Evolutionary conservation across 192 early-diverging fungal genomes (phyloP), one percentile per base, ranked within the genome.

Genomic region (Gaertneriomyces semiglobifer): DNA sequence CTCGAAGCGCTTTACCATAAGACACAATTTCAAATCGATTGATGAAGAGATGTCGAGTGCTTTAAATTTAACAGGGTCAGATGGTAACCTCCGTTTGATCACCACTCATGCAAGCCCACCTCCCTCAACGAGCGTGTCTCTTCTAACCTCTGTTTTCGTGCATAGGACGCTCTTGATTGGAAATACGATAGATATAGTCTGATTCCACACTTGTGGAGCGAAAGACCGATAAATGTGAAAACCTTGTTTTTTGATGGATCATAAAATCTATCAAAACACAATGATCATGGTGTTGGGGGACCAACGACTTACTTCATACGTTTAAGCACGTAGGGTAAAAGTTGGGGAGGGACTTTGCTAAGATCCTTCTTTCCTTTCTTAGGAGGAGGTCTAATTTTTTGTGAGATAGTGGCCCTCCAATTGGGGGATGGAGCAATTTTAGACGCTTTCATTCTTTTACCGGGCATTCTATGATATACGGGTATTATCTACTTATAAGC

Each of bases 361-460:
- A 50, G 18, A 50, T 50, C 48, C 3, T n/a, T 50, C 48, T n/a
- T n/a, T 50, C 48, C 48, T 50, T 50, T 50, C 48, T 18, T 50
- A n/a, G 11, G 48, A 12, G 48, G 1, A 12, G 11, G 11, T 18
- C 48, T 50, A 2, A 50, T 18, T n/a, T n/a, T 18, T 1, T 0
- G 48, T 3, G 48, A 0, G 25, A 33, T 33, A 0, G 25, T 33
- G 2, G 1, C 2, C 0, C 25, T 0, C 25, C 25, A 33, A 33
- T 33, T 2, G 2, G 25, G 1, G 11, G 48, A 0, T 50, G 48
- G 48, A n/a, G 48, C 12, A 2, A 2, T 18, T 50, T n/a, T n/a
- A 50, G 12, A 0, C 1, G 18, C 12, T n/a, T 50, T 50, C 48
- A 50, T 50, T 50, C 48, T 50, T 50, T 18, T 50, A 50, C 11